A percentile compares a stretch with the other conserved stretches of the same genome.
phyloP scores from a whole-genome alignment of 2,329 filamentous ascomycete species.

The Fusarium xyrophilum region DNA sequence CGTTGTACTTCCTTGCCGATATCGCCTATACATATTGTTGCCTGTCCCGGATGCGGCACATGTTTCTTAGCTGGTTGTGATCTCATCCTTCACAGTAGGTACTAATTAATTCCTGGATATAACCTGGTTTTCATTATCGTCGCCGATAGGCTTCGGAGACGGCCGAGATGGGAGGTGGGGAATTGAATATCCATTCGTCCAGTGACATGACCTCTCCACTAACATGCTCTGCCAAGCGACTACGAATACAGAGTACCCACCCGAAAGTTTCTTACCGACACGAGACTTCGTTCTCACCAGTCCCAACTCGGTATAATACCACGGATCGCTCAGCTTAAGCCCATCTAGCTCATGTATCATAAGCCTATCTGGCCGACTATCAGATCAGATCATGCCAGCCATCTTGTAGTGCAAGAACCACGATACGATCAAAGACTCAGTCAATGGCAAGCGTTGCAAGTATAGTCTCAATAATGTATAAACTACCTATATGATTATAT shows the following conservation, averaged over 20 bases:
- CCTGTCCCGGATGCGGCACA: slow-evolving; percentile 19
- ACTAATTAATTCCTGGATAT: slow-evolving; percentile 4
- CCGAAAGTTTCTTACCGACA: slow-evolving; percentile 17
- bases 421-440: not conserved
- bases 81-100: not conserved
- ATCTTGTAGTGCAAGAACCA: not conserved
- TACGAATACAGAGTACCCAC: slow-evolving; percentile 4
- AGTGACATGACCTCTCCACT: slow-evolving; percentile 9
- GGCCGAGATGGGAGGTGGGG: slow-evolving; percentile 12
- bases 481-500: slow-evolving; percentile 33
- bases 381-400: not conserved
- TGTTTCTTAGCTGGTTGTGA: slow-evolving; percentile 1
- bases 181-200: slow-evolving; percentile 2
- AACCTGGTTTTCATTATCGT: not conserved
- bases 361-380: not conserved
- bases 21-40: slow-evolving; percentile 5
- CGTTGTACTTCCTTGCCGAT: slow-evolving; percentile 15
- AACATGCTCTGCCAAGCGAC: slow-evolving; percentile 21
- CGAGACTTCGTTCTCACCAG: slow-evolving; percentile 15
- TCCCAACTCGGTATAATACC: slow-evolving; percentile 1
- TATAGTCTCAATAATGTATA: slow-evolving; percentile 17
- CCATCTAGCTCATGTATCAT: not conserved
- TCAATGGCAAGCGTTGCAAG: not conserved
- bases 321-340: not conserved
- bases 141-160: slow-evolving; percentile 21